phyloP scores from a whole-genome alignment of 2,329 filamentous ascomycete genomes.

The Diaporthe destruens region DNA sequence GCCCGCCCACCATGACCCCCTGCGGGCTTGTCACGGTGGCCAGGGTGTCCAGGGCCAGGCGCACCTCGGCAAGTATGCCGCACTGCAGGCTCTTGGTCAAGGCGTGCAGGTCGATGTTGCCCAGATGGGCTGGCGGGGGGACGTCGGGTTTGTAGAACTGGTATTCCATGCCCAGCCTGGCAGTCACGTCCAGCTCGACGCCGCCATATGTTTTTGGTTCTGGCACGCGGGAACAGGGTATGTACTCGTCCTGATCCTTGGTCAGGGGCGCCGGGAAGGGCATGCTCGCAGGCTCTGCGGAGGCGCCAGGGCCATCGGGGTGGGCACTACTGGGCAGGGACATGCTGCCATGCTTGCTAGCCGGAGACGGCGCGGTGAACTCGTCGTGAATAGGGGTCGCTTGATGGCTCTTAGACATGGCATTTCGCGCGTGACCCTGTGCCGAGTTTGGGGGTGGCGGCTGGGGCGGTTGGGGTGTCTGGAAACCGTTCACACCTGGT shows the following conservation, averaged over 20 bases:
- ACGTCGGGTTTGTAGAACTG: slow-evolving; percentile 78
- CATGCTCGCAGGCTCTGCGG: slow-evolving; percentile 44
- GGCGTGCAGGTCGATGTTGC: slow-evolving; percentile 89
- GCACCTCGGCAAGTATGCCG: slow-evolving; percentile 89
- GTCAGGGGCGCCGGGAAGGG: slow-evolving; percentile 53
- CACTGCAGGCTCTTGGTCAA: slow-evolving; percentile 91
- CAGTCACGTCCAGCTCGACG: slow-evolving; percentile 75
- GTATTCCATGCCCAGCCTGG: slow-evolving; percentile 75
- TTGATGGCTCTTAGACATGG: slow-evolving; percentile 65
- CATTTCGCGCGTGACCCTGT: slow-evolving; percentile 62
- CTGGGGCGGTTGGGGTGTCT: slow-evolving; percentile 57
- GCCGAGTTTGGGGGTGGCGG: slow-evolving; percentile 57
- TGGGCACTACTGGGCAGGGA: slow-evolving; percentile 54
- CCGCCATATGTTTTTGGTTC: slow-evolving; percentile 65
- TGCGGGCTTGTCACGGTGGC: slow-evolving; percentile 75
- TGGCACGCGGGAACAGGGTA: slow-evolving; percentile 61
- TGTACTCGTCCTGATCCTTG: slow-evolving; percentile 65
- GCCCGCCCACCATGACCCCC: slow-evolving; percentile 55
- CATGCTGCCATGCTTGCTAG: slow-evolving; percentile 58
- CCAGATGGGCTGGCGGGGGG: slow-evolving; percentile 81
- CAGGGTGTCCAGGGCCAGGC: slow-evolving; percentile 87
- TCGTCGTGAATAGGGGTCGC: slow-evolving; percentile 55
- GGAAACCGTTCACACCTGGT: slow-evolving; percentile 62
- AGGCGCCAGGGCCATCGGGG: slow-evolving; percentile 48
- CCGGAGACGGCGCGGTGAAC: slow-evolving; percentile 60